A percentile compares a stretch with the other conserved stretches of the same genome.
Conservation (phyloP, 2,329 filamentous ascomycete genomes). For the Plectosphaerella plurivora region DNA sequence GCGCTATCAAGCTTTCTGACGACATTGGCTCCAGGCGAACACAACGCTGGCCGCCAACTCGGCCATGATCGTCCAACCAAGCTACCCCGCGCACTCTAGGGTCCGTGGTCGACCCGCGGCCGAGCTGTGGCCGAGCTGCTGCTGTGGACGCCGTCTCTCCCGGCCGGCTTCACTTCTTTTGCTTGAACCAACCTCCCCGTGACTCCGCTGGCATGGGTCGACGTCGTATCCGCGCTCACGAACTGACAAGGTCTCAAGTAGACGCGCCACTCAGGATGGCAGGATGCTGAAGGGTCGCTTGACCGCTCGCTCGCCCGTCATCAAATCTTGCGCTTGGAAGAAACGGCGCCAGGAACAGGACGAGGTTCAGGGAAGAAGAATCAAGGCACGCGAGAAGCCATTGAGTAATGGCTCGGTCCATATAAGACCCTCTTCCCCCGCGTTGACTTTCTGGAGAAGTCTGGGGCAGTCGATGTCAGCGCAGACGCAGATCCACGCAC, state of each 20-base stretch:
- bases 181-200: too few species aligned
- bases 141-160: too few species aligned
- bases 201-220: too few species aligned
- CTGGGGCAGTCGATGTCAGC: not conserved
- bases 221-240: too few species aligned
- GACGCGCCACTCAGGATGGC: conserved; percentile 1
- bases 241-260: not conserved
- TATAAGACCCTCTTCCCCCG: not conserved
- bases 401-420: not conserved
- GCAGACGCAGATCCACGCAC: too few species aligned
- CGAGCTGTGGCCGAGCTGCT: not conserved
- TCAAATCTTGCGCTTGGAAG: not conserved
- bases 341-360: conserved; percentile 1
- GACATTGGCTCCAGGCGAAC: not conserved
- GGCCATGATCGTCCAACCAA: not conserved
- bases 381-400: not conserved
- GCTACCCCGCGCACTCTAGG: not conserved
- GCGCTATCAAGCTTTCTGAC: not conserved
- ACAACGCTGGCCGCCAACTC: too few species aligned
- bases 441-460: not conserved
- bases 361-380: not conserved
- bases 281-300: not conserved
- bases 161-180: too few species aligned
- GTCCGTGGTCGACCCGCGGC: not conserved
- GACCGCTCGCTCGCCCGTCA: not conserved